Conservation (phyloP, 805 yeast species). For the Candida multigemmis region DNA sequence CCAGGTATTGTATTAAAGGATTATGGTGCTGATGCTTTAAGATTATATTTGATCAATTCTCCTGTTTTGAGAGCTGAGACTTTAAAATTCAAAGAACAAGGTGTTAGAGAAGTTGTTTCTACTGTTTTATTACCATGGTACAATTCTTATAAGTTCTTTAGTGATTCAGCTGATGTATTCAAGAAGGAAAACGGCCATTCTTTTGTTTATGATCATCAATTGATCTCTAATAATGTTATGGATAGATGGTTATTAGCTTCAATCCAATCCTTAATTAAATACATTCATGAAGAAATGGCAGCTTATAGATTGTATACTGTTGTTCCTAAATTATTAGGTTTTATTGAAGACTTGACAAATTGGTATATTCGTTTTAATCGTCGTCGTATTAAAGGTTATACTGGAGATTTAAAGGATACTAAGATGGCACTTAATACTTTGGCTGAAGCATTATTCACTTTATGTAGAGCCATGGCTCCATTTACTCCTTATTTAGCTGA, state of each 20-base stretch:
- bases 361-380: slow-evolving; percentile 99
- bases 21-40: slow-evolving; percentile 97
- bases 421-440: slow-evolving; percentile 81
- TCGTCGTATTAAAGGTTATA: slow-evolving; percentile 86
- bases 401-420: slow-evolving; percentile 71
- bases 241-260: slow-evolving; percentile 96
- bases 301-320: slow-evolving; percentile 91
- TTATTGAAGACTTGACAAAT: slow-evolving; percentile 92
- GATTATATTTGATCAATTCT: slow-evolving; percentile 92
- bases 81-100: slow-evolving; percentile 95
- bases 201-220: slow-evolving; percentile 60
- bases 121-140: slow-evolving; percentile 97
- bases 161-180: slow-evolving; percentile 81
- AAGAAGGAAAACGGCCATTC: slow-evolving; percentile 65
- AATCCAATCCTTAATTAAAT: slow-evolving; percentile 82
- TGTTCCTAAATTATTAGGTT: slow-evolving; percentile 80
- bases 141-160: slow-evolving; percentile 94
- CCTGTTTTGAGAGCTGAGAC: slow-evolving; percentile 97
- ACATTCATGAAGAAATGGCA: slow-evolving; percentile 82
- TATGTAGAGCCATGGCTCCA: slow-evolving; percentile 96
- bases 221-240: slow-evolving; percentile 80
- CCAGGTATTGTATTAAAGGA: slow-evolving; percentile 72
- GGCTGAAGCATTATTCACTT: slow-evolving; percentile 80
- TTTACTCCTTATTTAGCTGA: slow-evolving; percentile 96
- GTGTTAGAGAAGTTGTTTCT: slow-evolving; percentile 95